Evolutionary conservation across 352 stramenopile species (phyloP), one percentile per base, ranked within the genome.

Genomic region (Globisporangium apiculatum): DNA sequence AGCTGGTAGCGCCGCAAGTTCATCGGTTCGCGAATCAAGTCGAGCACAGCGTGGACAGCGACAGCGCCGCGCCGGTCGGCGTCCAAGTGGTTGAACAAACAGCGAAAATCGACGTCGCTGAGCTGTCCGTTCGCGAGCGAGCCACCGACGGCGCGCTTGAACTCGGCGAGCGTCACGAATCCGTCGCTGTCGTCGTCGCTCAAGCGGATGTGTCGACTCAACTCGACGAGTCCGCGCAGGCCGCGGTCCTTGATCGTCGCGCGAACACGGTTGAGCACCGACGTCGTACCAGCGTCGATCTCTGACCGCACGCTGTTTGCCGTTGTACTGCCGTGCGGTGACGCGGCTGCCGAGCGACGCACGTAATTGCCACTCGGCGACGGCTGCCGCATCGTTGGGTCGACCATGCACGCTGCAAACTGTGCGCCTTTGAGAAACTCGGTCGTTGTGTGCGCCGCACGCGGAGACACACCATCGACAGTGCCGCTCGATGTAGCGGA

Each of bases 21-120:
- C 69, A 98, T 82, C 5, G 81, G 81, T n/a, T 83, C 82, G 17
- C 87, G 75, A 9, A 97, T 73, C 9, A 89, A 74, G 60, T 91
- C 73, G 37, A 98, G 66, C 38, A 94, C 92, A 35, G 90, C 78
- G 47, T 88, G 67, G 48, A 95, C 68, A 31, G 78, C 67, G 53
- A 98, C 80, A 14, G 51, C 48, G 4, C 86, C 88, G 18, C 68
- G 80, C 42, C 82, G 65, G 57, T 96, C 78, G n/a, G 51, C 46
- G 63, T 97, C 90, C 54, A 97, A 76, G 66, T 79, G 69, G 7
- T 66, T 70, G 62, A 96, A 94, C 18, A 94, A 57, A 8, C 86
- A 73, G 14, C 84, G 80, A 49, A 91, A 48, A 56, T 94, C 81
- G 7, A 75, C 76, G 42, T 89, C 81, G 41, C 79, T 91, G 24